These are phyloP conservation scores for Suillus americanus DNA, from an alignment of 768 basidiomycete species.

Conservation along the genomic window DNA sequence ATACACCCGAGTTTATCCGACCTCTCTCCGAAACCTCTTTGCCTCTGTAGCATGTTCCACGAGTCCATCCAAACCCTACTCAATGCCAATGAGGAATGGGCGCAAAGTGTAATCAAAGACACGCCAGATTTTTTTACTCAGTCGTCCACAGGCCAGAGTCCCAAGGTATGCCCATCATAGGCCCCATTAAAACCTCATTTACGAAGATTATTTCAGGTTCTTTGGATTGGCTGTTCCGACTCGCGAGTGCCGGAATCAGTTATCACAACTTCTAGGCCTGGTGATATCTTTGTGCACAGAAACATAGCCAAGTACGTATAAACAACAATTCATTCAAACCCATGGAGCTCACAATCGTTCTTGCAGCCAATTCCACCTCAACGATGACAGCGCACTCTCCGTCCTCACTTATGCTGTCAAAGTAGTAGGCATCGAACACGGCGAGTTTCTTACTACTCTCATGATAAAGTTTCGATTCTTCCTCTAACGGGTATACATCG, in stretches of 20 bases:
- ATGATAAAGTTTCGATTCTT: conserved; percentile 30
- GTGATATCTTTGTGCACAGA: conserved; percentile 85
- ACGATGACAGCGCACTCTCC: conserved; percentile 71
- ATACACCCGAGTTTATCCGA: no score
- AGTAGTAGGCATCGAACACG: conserved; percentile 71
- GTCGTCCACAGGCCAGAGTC: conserved; percentile 62
- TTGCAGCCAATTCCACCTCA: conserved; percentile 65
- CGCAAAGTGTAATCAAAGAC: conserved; percentile 48
- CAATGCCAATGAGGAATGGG: conserved; percentile 67
- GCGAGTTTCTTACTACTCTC: conserved; percentile 46
- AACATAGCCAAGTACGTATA: conserved; percentile 82
- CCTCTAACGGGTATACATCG: conserved; percentile 6
- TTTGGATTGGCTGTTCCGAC: conserved; percentile 87
- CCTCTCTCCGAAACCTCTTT: background rate
- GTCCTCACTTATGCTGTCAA: conserved; percentile 75
- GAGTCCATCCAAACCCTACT: conserved; percentile 28
- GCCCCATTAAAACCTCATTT: background rate
- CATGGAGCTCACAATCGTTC: background rate
- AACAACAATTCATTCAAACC: background rate
- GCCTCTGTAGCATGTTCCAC: background rate
- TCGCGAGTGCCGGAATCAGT: conserved; percentile 86
- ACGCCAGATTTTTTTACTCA: conserved; percentile 66
- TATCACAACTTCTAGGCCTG: conserved; percentile 70
- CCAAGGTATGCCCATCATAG: conserved; percentile 47
- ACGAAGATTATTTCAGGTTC: conserved; percentile 41